Evolutionary conservation across 805 yeast species (phyloP).

Genomic region (Sugiyamaella chiloensis): DNA sequence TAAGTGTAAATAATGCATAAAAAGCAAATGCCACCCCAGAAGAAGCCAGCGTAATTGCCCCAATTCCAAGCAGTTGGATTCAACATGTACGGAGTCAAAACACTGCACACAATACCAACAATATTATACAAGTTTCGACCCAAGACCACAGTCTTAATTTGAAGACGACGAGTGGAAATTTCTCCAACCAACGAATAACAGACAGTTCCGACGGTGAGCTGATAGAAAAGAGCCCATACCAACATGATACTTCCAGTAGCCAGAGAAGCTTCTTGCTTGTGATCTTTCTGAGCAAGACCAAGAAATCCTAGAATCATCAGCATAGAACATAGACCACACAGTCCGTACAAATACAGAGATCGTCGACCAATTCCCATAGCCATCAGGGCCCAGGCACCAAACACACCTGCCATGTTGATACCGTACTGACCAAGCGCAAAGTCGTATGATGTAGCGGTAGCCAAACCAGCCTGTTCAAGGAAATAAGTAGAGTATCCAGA

Average conservation of each 20-base stretch:
- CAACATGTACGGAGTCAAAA: slow-evolving; percentile 43
- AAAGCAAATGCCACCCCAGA: slow-evolving; percentile 41
- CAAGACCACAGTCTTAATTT: slow-evolving; percentile 41
- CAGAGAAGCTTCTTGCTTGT: slow-evolving; percentile 20
- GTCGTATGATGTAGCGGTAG: slow-evolving; percentile 38
- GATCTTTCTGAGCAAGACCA: slow-evolving; percentile 5
- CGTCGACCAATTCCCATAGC: slow-evolving; percentile 24
- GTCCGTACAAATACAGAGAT: slow-evolving; percentile 31
- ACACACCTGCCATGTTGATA: slow-evolving; percentile 45
- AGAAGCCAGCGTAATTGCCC: slow-evolving; percentile 47
- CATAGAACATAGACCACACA: slow-evolving; percentile 32
- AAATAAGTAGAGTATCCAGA: slow-evolving; percentile 43
- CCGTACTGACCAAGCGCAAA: slow-evolving; percentile 46
- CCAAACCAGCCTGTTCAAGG: slow-evolving; percentile 42
- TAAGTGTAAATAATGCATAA: slow-evolving; percentile 41
- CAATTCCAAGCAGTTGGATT: slow-evolving; percentile 46
- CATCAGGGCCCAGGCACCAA: slow-evolving; percentile 18
- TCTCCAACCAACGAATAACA: slow-evolving; percentile 42
- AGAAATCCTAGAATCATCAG: slow-evolving; percentile 43
- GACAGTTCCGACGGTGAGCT: slow-evolving; percentile 44
- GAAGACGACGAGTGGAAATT: slow-evolving; percentile 39
- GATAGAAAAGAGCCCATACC: slow-evolving; percentile 45
- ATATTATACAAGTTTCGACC: slow-evolving; percentile 35
- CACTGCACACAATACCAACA: slow-evolving; percentile 17
- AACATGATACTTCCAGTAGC: slow-evolving; percentile 42